These are phyloP conservation scores for Lecanicillium sp. DNA, from an alignment of 2,329 filamentous ascomycete species.

Conservation along the genomic window DNA sequence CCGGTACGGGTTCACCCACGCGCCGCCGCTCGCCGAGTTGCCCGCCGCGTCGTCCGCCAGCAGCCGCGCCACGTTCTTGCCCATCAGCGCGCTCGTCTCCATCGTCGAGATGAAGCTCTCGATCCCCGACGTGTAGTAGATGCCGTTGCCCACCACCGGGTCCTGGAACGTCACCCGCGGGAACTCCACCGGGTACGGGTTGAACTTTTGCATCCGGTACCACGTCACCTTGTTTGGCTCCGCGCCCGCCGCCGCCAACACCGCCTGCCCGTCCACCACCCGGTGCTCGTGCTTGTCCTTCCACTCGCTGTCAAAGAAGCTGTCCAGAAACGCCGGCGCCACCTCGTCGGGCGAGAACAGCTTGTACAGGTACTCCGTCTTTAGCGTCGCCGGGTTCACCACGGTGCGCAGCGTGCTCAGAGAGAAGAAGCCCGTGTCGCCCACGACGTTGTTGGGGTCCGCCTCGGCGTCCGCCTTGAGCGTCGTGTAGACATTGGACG, in stretches of 20 bases:
- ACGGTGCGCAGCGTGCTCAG: slow-evolving; percentile 66
- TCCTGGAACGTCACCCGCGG: slow-evolving; percentile 86
- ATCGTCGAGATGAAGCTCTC: slow-evolving; percentile 95
- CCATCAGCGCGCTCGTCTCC: slow-evolving; percentile 93
- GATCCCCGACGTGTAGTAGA: slow-evolving; percentile 72
- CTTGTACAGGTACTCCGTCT: slow-evolving; percentile 56
- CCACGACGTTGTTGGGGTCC: slow-evolving; percentile 53
- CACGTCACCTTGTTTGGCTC: slow-evolving; percentile 52
- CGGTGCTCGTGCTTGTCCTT: slow-evolving; percentile 33
- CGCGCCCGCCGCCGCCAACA: slow-evolving; percentile 25
- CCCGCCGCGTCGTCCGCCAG: slow-evolving; percentile 54
- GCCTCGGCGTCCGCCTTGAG: slow-evolving; percentile 55
- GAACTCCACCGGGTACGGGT: slow-evolving; percentile 79
- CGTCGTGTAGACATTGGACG: slow-evolving; percentile 77
- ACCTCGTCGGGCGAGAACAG: slow-evolving; percentile 55
- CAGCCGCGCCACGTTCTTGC: slow-evolving; percentile 72
- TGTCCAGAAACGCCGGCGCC: slow-evolving; percentile 46
- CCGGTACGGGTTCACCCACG: slow-evolving; percentile 6
- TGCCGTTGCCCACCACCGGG: slow-evolving; percentile 56
- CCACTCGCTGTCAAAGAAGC: slow-evolving; percentile 43
- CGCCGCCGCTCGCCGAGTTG: slow-evolving; percentile 16
- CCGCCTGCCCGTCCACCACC: slow-evolving; percentile 26
- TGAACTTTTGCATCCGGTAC: slow-evolving; percentile 71
- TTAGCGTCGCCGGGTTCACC: slow-evolving; percentile 51
- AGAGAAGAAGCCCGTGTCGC: slow-evolving; percentile 76